Evolutionary conservation across 164 flowering plant species (phyloP).

Genomic region (Piper longum): DNA sequence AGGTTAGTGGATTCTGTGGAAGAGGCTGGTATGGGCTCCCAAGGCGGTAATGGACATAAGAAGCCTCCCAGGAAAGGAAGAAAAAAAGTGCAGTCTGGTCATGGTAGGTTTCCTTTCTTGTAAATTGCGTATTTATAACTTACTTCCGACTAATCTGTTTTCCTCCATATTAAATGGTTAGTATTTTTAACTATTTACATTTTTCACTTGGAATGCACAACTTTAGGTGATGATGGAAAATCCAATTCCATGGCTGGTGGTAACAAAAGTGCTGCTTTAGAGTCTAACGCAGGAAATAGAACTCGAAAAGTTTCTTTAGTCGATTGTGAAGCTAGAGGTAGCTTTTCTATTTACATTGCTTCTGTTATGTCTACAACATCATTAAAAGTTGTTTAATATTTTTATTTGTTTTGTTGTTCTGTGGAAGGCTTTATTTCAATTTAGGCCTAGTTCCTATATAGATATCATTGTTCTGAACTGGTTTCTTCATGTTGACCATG

Average conservation of each 20-base stretch:
- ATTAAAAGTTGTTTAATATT: too few species aligned
- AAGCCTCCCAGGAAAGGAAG: conserved; percentile 63
- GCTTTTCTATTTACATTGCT: neutral
- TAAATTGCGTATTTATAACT: too few species aligned
- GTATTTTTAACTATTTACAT: conserved; percentile 17
- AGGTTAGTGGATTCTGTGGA: conserved; percentile 25
- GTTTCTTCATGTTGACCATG: too few species aligned
- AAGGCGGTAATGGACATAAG: conserved; percentile 37
- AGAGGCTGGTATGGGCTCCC: conserved; percentile 28
- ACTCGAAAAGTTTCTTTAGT: conserved; percentile 14
- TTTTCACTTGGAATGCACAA: conserved; percentile 24
- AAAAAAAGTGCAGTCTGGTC: conserved; percentile 32
- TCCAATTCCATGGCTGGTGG: conserved; percentile 18
- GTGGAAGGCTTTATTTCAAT: too few species aligned
- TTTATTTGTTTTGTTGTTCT: too few species aligned
- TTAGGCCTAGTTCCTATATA: too few species aligned
- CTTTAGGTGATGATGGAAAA: conserved; percentile 24
- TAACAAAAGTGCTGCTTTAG: conserved; percentile 21
- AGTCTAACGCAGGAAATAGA: conserved; percentile 22
- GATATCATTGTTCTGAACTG: too few species aligned
- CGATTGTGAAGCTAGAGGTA: conserved; percentile 27
- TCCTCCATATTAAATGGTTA: too few species aligned
- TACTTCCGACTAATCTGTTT: too few species aligned
- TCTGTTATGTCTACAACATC: too few species aligned
- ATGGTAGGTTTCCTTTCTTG: conserved; percentile 7